phyloP scores from a whole-genome alignment of 495 filamentous ascomycete species.

The Hamigera avellanea region DNA sequence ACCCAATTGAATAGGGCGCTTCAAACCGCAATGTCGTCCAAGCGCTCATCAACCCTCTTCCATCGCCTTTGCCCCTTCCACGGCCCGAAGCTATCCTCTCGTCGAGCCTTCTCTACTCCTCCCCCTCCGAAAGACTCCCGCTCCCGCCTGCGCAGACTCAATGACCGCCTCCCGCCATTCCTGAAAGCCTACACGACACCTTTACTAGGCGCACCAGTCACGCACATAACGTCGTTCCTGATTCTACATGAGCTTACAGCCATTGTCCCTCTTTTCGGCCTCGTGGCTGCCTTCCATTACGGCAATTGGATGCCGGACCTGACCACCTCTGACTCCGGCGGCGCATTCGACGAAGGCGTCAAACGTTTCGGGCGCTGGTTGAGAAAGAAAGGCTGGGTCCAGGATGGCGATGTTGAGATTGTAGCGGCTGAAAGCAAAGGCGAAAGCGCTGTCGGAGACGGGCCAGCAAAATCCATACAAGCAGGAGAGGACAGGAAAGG shows the following conservation, averaged over 20 bases:
- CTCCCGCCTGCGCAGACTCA: constrained; percentile 45
- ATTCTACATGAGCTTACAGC: constrained; percentile 89
- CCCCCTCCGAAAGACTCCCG: constrained; percentile 19
- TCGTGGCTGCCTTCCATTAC: constrained; percentile 70
- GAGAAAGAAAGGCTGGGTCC: constrained; percentile 49
- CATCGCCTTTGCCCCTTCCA: background rate
- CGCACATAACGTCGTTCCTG: constrained; percentile 77
- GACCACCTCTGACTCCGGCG: constrained; percentile 36
- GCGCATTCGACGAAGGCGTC: constrained; percentile 38
- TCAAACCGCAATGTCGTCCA: background rate
- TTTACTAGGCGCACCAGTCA: constrained; percentile 62
- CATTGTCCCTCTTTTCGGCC: constrained; percentile 61
- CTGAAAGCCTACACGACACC: constrained; percentile 55
- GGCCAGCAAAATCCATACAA: background rate
- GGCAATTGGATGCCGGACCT: constrained; percentile 48
- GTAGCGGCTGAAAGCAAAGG: constrained; percentile 10
- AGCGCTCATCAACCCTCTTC: background rate
- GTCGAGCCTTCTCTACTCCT: constrained; percentile 17
- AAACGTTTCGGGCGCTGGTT: constrained; percentile 48
- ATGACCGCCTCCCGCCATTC: constrained; percentile 45
- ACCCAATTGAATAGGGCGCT: too few relatives aligned
- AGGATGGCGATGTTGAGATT: constrained; percentile 28
- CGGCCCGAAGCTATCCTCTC: background rate
- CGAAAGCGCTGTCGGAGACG: constrained; percentile 2
- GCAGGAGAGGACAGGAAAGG: constrained; percentile 15